Percentiles rank a stretch among this genome's conserved stretches.
These are phyloP conservation scores for Sporobolomyces pararoseus DNA, from an alignment of 768 basidiomycete species.

Conservation along the genomic window DNA sequence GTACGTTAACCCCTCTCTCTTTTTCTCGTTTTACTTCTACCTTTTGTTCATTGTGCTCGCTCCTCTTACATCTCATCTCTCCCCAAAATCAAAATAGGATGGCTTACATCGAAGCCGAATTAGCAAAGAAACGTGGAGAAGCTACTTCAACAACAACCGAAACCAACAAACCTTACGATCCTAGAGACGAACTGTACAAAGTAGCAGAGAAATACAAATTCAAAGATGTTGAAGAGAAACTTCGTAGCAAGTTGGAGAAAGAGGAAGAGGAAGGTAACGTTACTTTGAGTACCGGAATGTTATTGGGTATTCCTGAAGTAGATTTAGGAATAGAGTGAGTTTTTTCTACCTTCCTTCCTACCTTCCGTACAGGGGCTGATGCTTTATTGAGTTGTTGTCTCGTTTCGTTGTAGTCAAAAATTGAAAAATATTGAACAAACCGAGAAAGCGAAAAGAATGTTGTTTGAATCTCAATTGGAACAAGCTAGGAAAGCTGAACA, in stretches of 20 bases:
- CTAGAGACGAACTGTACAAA: conserved; percentile 72
- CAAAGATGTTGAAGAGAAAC: conserved; percentile 23
- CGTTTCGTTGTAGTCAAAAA: conserved; percentile 61
- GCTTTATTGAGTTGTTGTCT: no score
- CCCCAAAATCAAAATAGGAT: no score
- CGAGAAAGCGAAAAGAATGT: conserved; percentile 86
- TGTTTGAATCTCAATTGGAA: conserved; percentile 57
- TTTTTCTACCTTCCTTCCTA: background rate
- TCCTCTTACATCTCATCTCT: background rate
- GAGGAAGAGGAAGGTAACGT: conserved; percentile 81
- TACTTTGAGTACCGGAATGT: conserved; percentile 87
- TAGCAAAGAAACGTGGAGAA: conserved; percentile 65
- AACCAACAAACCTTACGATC: conserved; percentile 52
- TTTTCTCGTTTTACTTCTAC: background rate
- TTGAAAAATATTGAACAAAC: conserved; percentile 96
- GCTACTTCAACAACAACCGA: background rate
- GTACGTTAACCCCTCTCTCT: conserved; percentile 57
- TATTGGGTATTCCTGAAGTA: conserved; percentile 96
- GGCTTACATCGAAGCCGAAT: conserved; percentile 93
- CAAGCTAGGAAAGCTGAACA: conserved; percentile 11
- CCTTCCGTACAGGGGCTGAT: no score
- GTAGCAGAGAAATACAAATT: conserved; percentile 58
- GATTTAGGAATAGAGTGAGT: conserved; percentile 98
- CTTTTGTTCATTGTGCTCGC: background rate
- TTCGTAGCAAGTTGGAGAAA: no score